phyloP scores from a whole-genome alignment of 2,329 filamentous ascomycete species.

The Colletotrichum destructivum region DNA sequence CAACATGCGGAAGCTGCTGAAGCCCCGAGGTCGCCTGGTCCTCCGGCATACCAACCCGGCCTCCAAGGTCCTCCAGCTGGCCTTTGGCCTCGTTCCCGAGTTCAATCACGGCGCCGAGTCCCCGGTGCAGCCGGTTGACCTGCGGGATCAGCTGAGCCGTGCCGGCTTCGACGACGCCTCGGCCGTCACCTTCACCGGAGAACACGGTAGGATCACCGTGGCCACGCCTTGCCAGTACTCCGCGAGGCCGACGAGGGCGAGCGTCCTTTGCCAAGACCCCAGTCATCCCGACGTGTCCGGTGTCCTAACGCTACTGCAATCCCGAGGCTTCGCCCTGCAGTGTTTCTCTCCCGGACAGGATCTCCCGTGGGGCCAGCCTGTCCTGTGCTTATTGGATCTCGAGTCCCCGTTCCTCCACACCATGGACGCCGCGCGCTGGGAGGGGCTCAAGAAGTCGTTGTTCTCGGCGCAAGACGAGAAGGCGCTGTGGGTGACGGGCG shows the following conservation, averaged over 20 bases:
- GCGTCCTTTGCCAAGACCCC: constrained; percentile 26
- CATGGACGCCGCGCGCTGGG: constrained; percentile 3
- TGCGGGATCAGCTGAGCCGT: background rate
- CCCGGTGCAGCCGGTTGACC: too few species aligned
- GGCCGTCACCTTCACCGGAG: constrained; percentile 10
- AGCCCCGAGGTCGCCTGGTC: constrained; percentile 13
- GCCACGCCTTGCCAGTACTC: constrained; percentile 11
- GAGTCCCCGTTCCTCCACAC: constrained; percentile 28
- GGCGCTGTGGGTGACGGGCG: constrained; percentile 52
- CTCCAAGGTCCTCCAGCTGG: constrained; percentile 14
- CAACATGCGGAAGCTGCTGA: constrained; percentile 32
- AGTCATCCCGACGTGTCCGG: background rate
- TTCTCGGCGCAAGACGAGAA: constrained; percentile 29
- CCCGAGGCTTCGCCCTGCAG: background rate
- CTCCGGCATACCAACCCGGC: constrained; percentile 15
- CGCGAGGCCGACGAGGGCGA: background rate
- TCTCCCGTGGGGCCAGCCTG: constrained; percentile 25
- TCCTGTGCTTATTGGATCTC: constrained; percentile 27
- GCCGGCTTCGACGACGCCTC: constrained; percentile 23
- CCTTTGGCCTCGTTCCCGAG: constrained; percentile 1
- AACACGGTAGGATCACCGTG: constrained; percentile 9
- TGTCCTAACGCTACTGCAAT: background rate
- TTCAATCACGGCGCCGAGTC: background rate
- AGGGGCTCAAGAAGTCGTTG: constrained; percentile 19
- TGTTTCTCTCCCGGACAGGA: constrained; percentile 12